These are phyloP conservation scores for Daldinia vernicosa DNA, from an alignment of 495 filamentous ascomycete species.

Conservation along the genomic window DNA sequence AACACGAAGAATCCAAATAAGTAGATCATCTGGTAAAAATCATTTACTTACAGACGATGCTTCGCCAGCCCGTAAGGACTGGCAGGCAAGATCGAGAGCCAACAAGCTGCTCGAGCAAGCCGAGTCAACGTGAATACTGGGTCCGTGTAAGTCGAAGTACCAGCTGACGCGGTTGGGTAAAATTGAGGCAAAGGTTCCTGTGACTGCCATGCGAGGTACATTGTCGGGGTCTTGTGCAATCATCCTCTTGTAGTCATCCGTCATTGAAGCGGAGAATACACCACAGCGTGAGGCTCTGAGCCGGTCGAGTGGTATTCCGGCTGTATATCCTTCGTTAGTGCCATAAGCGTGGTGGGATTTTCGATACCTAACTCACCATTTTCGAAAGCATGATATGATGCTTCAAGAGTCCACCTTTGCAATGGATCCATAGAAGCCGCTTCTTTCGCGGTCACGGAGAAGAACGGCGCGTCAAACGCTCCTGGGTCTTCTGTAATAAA, in stretches of 20 bases:
- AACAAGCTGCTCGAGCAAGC: constrained; percentile 77
- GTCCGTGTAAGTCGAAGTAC: constrained; percentile 56
- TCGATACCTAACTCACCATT: constrained; percentile 28
- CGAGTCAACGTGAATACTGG: constrained; percentile 73
- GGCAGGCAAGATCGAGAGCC: constrained; percentile 73
- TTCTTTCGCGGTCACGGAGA: constrained; percentile 64
- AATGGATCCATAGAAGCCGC: constrained; percentile 53
- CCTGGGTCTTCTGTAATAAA: constrained; percentile 56
- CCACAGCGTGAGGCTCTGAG: constrained; percentile 39
- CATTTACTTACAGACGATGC: constrained; percentile 29
- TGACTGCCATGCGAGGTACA: constrained; percentile 30
- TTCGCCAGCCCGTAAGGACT: constrained; percentile 65
- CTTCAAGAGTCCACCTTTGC: constrained; percentile 57
- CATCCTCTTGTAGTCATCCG: constrained; percentile 46
- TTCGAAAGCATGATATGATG: constrained; percentile 59
- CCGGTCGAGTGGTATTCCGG: constrained; percentile 38
- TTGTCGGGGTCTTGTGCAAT: constrained; percentile 44
- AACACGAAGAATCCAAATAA: background rate
- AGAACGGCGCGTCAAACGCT: constrained; percentile 63
- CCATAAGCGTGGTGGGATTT: background rate
- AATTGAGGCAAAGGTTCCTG: constrained; percentile 50
- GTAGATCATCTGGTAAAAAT: background rate
- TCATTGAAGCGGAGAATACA: constrained; percentile 46
- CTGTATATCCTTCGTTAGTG: constrained; percentile 24
- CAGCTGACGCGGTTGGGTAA: constrained; percentile 64